Evolutionary conservation across 345 rosid species (phyloP).

Genomic region (Pistacia integerrima): DNA sequence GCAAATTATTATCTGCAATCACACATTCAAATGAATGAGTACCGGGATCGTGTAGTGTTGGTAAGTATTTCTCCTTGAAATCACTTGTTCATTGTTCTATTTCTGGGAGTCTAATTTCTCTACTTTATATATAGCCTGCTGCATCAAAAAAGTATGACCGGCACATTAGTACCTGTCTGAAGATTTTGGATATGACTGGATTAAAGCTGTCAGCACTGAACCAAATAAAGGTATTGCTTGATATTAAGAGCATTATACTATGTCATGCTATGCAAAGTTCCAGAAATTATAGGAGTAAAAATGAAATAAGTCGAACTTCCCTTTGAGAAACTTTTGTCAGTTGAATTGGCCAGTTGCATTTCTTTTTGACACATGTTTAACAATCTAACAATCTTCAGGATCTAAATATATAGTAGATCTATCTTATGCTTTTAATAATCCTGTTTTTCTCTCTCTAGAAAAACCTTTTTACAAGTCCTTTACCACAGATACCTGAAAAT

Average conservation of each 20-base stretch:
- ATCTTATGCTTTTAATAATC: too few relatives aligned
- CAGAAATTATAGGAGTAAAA: neutral
- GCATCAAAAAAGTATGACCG: conserved; percentile 70
- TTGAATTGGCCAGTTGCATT: too few relatives aligned
- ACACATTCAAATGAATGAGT: conserved; percentile 97
- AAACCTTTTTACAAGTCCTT: too few relatives aligned
- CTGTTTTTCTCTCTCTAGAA: too few relatives aligned
- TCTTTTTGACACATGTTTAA: neutral
- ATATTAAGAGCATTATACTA: neutral
- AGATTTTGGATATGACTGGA: conserved; percentile 98
- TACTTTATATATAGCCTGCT: conserved; percentile 54
- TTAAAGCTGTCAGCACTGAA: conserved; percentile 83
- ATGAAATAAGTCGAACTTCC: neutral
- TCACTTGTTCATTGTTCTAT: neutral
- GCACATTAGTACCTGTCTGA: conserved; percentile 72
- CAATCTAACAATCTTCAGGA: too few relatives aligned
- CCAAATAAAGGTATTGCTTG: conserved; percentile 70
- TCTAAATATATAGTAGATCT: too few relatives aligned
- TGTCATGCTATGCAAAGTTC: neutral
- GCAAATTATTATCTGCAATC: conserved; percentile 90
- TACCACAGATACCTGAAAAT: too few relatives aligned
- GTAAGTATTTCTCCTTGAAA: conserved; percentile 39
- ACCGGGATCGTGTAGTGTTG: conserved; percentile 88
- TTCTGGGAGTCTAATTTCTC: conserved; percentile 12
- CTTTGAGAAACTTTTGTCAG: neutral